Evolutionary conservation across 345 rosid genomes (phyloP).

Genomic region (Balakata baccata): DNA sequence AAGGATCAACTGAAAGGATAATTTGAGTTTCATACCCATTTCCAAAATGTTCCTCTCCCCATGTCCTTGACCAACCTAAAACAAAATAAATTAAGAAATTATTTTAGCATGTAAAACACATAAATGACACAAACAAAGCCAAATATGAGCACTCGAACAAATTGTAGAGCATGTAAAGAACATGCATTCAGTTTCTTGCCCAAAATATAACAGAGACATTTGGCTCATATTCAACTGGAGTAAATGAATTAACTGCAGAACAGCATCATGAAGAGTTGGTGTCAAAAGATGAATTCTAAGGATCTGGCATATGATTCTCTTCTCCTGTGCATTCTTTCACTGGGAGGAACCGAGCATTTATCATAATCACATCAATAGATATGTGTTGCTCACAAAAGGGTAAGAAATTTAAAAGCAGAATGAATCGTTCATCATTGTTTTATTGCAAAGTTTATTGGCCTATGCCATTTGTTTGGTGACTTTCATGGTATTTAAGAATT

Average conservation of each 20-base stretch:
- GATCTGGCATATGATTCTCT: too few species aligned
- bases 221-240: not conserved
- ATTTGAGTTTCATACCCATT: slow-evolving; percentile 59
- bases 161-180: not conserved
- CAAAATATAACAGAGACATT: not conserved
- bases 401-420: not conserved
- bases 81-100: not conserved
- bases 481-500: not conserved
- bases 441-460: not conserved
- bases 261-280: not conserved
- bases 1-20: not conserved
- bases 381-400: not conserved
- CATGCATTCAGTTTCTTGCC: not conserved
- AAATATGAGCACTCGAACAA: not conserved
- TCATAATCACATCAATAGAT: not conserved
- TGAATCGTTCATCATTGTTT: not conserved
- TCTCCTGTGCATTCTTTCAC: not conserved
- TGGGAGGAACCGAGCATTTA: not conserved
- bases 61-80: slow-evolving; percentile 95
- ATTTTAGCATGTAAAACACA: not conserved
- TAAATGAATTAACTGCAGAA: not conserved
- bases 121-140: not conserved
- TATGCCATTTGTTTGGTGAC: not conserved
- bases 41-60: slow-evolving; percentile 99
- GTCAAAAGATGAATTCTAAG: not conserved